Conservation (phyloP, 148 eudicot genomes). For the Polygonum aviculare region DNA sequence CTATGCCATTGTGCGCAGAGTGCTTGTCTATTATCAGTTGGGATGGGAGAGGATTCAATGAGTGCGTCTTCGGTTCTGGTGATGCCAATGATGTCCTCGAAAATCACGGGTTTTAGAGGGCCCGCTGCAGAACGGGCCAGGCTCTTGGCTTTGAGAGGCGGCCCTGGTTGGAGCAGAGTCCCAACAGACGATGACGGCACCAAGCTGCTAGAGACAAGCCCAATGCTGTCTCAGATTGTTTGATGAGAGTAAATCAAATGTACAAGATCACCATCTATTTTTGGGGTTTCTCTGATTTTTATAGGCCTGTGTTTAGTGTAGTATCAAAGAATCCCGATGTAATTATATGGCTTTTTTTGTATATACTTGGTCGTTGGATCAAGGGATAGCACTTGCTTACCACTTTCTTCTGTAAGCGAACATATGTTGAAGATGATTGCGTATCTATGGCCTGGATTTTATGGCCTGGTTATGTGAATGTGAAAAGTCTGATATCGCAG, state of each 20-base stretch:
- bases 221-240: constrained; percentile 31
- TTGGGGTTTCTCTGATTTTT: background rate
- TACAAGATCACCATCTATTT: background rate
- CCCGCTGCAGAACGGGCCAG: constrained; percentile 41
- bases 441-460: background rate
- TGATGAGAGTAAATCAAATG: constrained; percentile 22
- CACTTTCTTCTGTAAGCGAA: constrained; percentile 12
- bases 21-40: constrained; percentile 62
- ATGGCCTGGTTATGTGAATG: background rate
- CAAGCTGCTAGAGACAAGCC: constrained; percentile 40
- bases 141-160: constrained; percentile 42
- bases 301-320: constrained; percentile 1
- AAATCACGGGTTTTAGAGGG: constrained; percentile 85
- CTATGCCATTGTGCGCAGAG: constrained; percentile 32
- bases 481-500: background rate
- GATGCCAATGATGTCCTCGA: constrained; percentile 97
- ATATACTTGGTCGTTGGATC: constrained; percentile 15
- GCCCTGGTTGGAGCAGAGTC: constrained; percentile 56
- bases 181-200: constrained; percentile 45
- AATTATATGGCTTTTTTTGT: constrained; percentile 13
- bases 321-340: constrained; percentile 4
- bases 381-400: constrained; percentile 9
- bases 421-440: background rate
- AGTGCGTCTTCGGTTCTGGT: constrained; percentile 83
- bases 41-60: constrained; percentile 75